phyloP scores from a whole-genome alignment of 2,329 filamentous ascomycete genomes.

The Herpotrichia juniperi region DNA sequence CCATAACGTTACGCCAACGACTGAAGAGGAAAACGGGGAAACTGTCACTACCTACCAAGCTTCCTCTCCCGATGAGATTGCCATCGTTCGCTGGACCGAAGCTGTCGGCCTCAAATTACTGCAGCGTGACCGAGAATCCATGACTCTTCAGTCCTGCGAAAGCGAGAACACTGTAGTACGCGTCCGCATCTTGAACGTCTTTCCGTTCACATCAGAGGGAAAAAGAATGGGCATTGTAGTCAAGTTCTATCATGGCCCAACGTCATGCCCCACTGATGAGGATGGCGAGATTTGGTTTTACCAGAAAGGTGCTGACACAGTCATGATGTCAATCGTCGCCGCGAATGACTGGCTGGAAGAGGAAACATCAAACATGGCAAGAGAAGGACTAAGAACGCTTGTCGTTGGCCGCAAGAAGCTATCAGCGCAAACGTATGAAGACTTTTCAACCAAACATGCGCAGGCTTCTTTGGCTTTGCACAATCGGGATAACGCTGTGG shows the following conservation, averaged over 20 bases:
- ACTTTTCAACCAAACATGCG: slow-evolving; percentile 77
- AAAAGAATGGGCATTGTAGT: slow-evolving; percentile 99
- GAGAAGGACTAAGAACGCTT: slow-evolving; percentile 90
- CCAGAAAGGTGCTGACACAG: slow-evolving; percentile 96
- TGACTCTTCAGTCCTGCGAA: slow-evolving; percentile 79
- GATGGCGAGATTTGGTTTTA: slow-evolving; percentile 95
- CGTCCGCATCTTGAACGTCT: slow-evolving; percentile 89
- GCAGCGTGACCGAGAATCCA: slow-evolving; percentile 84
- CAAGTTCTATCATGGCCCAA: slow-evolving; percentile 66
- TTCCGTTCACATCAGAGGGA: slow-evolving; percentile 96
- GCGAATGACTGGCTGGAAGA: slow-evolving; percentile 99
- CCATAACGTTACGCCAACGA: slow-evolving; percentile 94
- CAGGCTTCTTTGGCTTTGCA: slow-evolving; percentile 81
- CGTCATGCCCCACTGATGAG: slow-evolving; percentile 53
- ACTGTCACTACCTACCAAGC: slow-evolving; percentile 88
- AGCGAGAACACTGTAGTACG: slow-evolving; percentile 77
- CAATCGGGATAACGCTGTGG: slow-evolving; percentile 81
- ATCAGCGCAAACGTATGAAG: slow-evolving; percentile 76
- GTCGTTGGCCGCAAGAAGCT: slow-evolving; percentile 93
- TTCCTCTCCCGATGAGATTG: slow-evolving; percentile 96
- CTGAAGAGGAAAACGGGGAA: slow-evolving; percentile 80
- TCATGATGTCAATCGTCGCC: slow-evolving; percentile 95
- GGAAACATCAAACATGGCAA: slow-evolving; percentile 99
- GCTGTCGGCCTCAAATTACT: slow-evolving; percentile 84
- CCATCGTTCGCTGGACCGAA: slow-evolving; percentile 95